A percentile compares a stretch with the other conserved stretches of the same genome.
Evolutionary conservation across 371 early-diverging fungal genomes (phyloP).

Genomic region (Phascolomyces articulosus): DNA sequence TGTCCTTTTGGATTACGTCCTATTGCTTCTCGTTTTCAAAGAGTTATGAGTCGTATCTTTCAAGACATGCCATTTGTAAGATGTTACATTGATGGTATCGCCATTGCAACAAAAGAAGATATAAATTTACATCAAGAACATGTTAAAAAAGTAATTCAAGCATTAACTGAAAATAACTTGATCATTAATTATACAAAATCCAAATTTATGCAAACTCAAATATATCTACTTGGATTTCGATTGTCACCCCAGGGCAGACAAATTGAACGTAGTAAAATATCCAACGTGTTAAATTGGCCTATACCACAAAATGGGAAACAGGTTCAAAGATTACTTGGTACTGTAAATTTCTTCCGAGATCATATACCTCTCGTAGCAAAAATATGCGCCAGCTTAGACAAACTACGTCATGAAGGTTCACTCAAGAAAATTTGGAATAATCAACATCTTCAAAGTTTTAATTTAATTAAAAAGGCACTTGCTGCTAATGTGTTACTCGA

Average conservation of each 20-base stretch:
- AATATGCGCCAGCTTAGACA: slow-evolving; percentile 23
- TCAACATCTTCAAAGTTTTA: slow-evolving; percentile 11
- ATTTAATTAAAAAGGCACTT: slow-evolving; percentile 11
- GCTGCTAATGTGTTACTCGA: neutral
- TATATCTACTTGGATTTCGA: slow-evolving; percentile 19
- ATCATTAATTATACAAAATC: slow-evolving; percentile 23
- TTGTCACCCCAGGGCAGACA: slow-evolving; percentile 13
- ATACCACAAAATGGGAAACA: slow-evolving; percentile 16
- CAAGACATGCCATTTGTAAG: neutral
- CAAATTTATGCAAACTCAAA: neutral
- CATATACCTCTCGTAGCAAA: slow-evolving; percentile 22
- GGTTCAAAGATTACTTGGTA: slow-evolving; percentile 21
- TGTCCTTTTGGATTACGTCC: neutral
- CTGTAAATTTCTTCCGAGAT: slow-evolving; percentile 29
- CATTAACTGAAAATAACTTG: slow-evolving; percentile 16
- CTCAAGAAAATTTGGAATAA: slow-evolving; percentile 11
- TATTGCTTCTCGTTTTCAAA: neutral
- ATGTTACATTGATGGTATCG: slow-evolving; percentile 12
- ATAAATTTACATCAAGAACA: too few relatives aligned
- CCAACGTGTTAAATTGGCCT: slow-evolving; percentile 11
- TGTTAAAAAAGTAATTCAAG: slow-evolving; percentile 12
- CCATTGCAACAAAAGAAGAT: slow-evolving; percentile 8
- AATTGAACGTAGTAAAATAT: slow-evolving; percentile 17
- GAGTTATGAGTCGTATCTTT: neutral
- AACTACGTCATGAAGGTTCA: slow-evolving; percentile 14